Conservation (phyloP, 352 stramenopile species). For the Plasmopara halstedii region DNA sequence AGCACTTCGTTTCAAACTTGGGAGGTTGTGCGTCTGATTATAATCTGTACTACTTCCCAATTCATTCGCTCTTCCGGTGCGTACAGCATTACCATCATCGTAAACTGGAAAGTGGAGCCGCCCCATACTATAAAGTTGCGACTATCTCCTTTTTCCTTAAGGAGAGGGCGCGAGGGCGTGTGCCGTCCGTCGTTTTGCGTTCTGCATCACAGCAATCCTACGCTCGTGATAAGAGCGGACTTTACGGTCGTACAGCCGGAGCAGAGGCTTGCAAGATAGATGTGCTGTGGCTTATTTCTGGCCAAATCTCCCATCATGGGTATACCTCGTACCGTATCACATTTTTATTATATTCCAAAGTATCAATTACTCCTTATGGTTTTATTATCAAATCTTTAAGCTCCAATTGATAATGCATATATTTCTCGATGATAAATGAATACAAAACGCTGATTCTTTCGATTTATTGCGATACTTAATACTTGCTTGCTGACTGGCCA, state of each 20-base stretch:
- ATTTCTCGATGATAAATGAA: no score
- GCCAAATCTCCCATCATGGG: neutral
- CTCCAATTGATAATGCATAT: no score
- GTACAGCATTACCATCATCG: constrained; percentile 11
- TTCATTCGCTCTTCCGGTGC: constrained; percentile 4
- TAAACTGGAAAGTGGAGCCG: constrained; percentile 19
- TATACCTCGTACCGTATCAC: no score
- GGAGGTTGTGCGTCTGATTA: constrained; percentile 14
- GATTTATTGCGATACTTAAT: no score
- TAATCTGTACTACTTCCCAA: constrained; percentile 14
- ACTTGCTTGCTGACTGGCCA: no score
- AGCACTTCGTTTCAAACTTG: constrained; percentile 7
- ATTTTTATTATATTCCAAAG: no score
- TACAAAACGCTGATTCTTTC: no score
- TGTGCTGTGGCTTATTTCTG: constrained; percentile 22
- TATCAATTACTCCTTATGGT: no score
- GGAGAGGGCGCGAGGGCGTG: constrained; percentile 6
- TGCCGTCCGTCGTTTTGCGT: constrained; percentile 17
- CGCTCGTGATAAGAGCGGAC: constrained; percentile 6
- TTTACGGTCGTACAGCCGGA: constrained; percentile 13
- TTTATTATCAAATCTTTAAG: no score
- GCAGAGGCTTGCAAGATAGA: constrained; percentile 14
- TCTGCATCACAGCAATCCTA: constrained; percentile 5
- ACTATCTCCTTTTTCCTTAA: constrained; percentile 4
- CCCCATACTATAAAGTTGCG: constrained; percentile 6